A percentile compares a stretch with the other conserved stretches of the same genome.
Evolutionary conservation across 331 rosid species (phyloP).

Genomic region (Acacia pycnantha): DNA sequence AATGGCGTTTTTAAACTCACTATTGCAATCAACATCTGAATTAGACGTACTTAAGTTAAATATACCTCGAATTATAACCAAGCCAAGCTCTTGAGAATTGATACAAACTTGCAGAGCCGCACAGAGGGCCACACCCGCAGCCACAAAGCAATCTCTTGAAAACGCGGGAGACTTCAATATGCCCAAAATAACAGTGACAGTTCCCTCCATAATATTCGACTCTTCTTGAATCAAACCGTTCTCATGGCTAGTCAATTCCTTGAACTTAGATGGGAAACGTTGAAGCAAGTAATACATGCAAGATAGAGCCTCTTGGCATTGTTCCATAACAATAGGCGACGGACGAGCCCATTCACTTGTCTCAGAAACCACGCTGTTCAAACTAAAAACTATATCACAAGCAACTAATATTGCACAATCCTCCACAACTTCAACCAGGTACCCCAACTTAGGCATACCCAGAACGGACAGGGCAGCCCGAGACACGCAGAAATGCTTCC

Average conservation of each 20-base stretch:
- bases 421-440: slow-evolving; percentile 59
- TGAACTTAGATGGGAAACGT: slow-evolving; percentile 67
- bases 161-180: slow-evolving; percentile 67
- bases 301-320: slow-evolving; percentile 94
- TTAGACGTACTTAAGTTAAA: slow-evolving; percentile 37
- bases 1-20: slow-evolving; percentile 39
- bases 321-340: slow-evolving; percentile 93
- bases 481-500: slow-evolving; percentile 64
- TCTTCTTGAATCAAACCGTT: slow-evolving; percentile 8
- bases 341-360: slow-evolving; percentile 56
- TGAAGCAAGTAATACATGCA: slow-evolving; percentile 92
- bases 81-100: slow-evolving; percentile 64
- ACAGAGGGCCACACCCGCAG: slow-evolving; percentile 89
- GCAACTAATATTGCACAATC: slow-evolving; percentile 67
- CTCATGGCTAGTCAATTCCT: slow-evolving; percentile 16
- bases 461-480: slow-evolving; percentile 74
- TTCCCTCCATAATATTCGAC: slow-evolving; percentile 48
- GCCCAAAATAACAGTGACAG: slow-evolving; percentile 55
- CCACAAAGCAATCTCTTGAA: slow-evolving; percentile 89
- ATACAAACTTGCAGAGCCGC: slow-evolving; percentile 83
- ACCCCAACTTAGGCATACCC: slow-evolving; percentile 80
- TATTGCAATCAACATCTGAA: slow-evolving; percentile 27
- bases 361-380: slow-evolving; percentile 57
- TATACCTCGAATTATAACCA: slow-evolving; percentile 61
- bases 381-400: slow-evolving; percentile 50